Evolutionary conservation across 768 basidiomycete species (phyloP).

Genomic region (Boletus rex-veris): DNA sequence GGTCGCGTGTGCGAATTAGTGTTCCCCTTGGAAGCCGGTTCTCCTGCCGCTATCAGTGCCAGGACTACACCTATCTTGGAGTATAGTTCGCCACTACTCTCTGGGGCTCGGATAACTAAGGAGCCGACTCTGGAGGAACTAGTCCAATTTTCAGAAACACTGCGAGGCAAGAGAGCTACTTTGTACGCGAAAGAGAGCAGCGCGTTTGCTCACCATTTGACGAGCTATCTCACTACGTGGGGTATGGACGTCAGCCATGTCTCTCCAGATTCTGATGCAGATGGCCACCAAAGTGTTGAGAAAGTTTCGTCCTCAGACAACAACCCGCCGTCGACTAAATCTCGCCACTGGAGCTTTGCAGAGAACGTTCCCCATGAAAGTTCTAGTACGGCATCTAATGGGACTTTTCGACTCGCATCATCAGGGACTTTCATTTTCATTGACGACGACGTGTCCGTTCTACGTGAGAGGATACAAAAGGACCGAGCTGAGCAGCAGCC

Average conservation of each 20-base stretch:
- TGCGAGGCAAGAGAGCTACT: conserved; percentile 79
- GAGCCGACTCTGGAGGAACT: conserved; percentile 85
- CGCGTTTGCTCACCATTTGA: conserved; percentile 88
- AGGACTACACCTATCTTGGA: conserved; percentile 40
- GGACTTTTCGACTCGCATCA: conserved; percentile 22
- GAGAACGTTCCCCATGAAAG: conserved; percentile 22
- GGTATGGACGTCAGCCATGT: conserved; percentile 90
- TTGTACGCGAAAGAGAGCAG: conserved; percentile 85
- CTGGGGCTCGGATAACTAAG: conserved; percentile 47
- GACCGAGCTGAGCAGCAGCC: conserved; percentile 53
- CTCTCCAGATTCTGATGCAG: conserved; percentile 54
- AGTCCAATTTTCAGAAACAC: conserved; percentile 69
- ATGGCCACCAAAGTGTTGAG: conserved; percentile 32
- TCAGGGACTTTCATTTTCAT: conserved; percentile 75
- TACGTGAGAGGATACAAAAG: conserved; percentile 71
- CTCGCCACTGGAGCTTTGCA: conserved; percentile 20
- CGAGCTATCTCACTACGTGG: conserved; percentile 91
- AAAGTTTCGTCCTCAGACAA: conserved; percentile 8
- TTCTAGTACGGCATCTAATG: conserved; percentile 17
- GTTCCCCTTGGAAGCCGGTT: conserved; percentile 60
- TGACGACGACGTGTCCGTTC: conserved; percentile 83
- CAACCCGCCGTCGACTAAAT: conserved; percentile 13
- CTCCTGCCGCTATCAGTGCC: conserved; percentile 41
- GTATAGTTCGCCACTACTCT: conserved; percentile 46
- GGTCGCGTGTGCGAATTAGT: conserved; percentile 66